Conservation (phyloP, 2,329 filamentous ascomycete species). For the Microdochium paspali region DNA sequence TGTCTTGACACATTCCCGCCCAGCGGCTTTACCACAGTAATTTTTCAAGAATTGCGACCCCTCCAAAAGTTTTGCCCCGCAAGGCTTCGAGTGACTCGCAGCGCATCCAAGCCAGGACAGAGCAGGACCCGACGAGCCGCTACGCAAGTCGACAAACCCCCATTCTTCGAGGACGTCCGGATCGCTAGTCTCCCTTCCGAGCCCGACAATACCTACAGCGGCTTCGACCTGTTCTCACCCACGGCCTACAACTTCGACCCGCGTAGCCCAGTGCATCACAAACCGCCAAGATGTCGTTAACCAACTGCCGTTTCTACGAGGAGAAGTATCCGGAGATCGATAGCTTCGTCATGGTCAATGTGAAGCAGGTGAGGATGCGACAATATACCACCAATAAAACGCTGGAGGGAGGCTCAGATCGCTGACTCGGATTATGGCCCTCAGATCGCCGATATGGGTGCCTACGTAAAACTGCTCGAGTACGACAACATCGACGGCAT, state of each 20-base stretch:
- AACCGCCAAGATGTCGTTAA: conserved; percentile 77
- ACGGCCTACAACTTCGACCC: conserved; percentile 9
- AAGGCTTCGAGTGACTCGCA: background rate
- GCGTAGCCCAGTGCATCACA: conserved; percentile 12
- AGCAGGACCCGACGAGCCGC: background rate
- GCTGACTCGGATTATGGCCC: background rate
- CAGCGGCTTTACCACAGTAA: background rate
- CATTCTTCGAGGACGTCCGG: background rate
- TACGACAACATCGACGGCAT: conserved; percentile 99
- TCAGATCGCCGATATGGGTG: conserved; percentile 99
- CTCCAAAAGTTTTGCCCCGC: background rate
- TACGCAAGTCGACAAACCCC: background rate
- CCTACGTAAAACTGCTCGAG: conserved; percentile 98
- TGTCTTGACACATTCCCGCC: background rate
- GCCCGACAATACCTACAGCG: conserved; percentile 9
- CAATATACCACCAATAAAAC: background rate
- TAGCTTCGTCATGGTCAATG: conserved; percentile 99
- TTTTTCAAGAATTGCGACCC: background rate
- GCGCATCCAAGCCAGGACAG: background rate
- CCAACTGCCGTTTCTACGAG: conserved; percentile 95
- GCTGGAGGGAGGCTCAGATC: background rate
- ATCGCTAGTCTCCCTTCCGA: background rate
- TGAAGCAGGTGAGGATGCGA: conserved; percentile 68
- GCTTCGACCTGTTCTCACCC: background rate
- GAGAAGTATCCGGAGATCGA: conserved; percentile 98